These are phyloP conservation scores for Colletotrichum caudatum DNA, from an alignment of 2,329 filamentous ascomycete genomes.

Conservation along the genomic window DNA sequence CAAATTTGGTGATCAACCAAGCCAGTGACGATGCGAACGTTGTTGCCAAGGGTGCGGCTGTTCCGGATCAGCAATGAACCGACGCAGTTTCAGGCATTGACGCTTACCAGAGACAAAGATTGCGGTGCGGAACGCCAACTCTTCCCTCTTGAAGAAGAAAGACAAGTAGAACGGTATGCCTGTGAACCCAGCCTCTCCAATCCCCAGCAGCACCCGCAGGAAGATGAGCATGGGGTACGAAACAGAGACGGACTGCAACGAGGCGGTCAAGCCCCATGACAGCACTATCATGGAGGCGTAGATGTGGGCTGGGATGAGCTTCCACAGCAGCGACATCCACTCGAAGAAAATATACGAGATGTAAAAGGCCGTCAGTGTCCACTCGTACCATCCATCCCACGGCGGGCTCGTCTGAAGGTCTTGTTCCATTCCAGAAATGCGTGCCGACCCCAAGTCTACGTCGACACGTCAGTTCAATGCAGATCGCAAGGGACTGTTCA, in stretches of 20 bases:
- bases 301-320: slow-evolving; percentile 69
- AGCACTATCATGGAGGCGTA: slow-evolving; percentile 73
- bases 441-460: slow-evolving; percentile 72
- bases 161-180: slow-evolving; percentile 74
- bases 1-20: slow-evolving; percentile 80
- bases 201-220: slow-evolving; percentile 68
- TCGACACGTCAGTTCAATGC: slow-evolving; percentile 11
- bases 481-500: neutral
- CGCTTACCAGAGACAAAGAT: slow-evolving; percentile 80
- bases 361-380: slow-evolving; percentile 72
- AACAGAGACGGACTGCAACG: slow-evolving; percentile 75
- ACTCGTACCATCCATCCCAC: slow-evolving; percentile 66
- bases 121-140: slow-evolving; percentile 87
- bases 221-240: slow-evolving; percentile 71
- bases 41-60: slow-evolving; percentile 82
- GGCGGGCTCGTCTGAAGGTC: slow-evolving; percentile 67
- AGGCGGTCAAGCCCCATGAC: slow-evolving; percentile 84
- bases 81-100: neutral
- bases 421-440: slow-evolving; percentile 72
- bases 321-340: slow-evolving; percentile 74
- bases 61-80: slow-evolving; percentile 60
- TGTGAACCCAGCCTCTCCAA: slow-evolving; percentile 74
- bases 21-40: slow-evolving; percentile 85
- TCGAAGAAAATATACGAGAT: slow-evolving; percentile 73
- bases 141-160: slow-evolving; percentile 73